Evolutionary conservation across 805 yeast species (phyloP).

Genomic region (Hanseniaspora singularis): DNA sequence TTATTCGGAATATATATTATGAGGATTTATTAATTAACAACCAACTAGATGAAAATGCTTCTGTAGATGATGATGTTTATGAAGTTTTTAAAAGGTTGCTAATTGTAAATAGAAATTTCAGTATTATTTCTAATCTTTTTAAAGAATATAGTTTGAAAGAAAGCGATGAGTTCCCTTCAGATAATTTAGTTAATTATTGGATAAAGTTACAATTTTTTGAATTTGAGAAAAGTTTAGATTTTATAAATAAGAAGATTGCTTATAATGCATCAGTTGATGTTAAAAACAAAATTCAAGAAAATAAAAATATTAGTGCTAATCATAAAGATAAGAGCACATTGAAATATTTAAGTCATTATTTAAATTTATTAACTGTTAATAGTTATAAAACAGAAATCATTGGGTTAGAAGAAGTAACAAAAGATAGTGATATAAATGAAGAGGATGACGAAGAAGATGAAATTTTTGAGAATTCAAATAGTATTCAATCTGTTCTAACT

Average conservation of each 20-base stretch:
- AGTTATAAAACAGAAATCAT: neutral
- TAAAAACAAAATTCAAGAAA: neutral
- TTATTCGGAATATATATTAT: neutral
- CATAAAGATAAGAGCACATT: neutral
- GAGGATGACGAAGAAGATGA: neutral
- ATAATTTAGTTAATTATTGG: constrained; percentile 14
- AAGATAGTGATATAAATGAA: constrained; percentile 1
- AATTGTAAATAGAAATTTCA: constrained; percentile 1
- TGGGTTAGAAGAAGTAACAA: too few relatives aligned
- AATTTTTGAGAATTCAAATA: neutral
- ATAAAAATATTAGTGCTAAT: neutral
- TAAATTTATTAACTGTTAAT: constrained; percentile 4
- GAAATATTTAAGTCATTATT: constrained; percentile 11
- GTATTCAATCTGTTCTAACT: neutral
- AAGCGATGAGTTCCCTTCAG: too few relatives aligned
- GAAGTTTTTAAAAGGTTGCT: neutral
- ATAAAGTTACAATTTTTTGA: neutral
- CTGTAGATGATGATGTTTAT: neutral
- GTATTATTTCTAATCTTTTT: neutral
- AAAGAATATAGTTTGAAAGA: neutral
- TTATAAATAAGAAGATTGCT: neutral
- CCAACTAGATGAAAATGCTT: neutral
- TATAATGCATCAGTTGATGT: neutral
- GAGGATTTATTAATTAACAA: neutral
- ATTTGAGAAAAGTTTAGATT: neutral